Base-by-base conservation (phyloP, 2,329 filamentous ascomycete genomes). In the Trichoderma brevicompactum region DNA sequence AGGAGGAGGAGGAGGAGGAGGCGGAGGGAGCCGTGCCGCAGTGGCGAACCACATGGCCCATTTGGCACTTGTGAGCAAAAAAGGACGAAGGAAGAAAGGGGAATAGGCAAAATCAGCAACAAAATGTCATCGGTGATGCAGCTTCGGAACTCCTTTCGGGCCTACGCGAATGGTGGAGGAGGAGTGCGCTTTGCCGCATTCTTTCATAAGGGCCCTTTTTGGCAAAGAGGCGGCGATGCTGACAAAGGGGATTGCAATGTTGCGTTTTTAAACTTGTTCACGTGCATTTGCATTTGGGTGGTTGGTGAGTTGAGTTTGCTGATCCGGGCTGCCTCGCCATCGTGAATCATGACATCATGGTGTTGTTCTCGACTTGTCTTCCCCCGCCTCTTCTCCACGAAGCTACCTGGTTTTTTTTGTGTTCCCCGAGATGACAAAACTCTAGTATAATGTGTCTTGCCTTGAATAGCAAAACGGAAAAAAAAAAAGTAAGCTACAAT, bases 271-370 rank as follows among this genome's bases (percentile, higher is more conserved):
- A n/a, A n/a, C n/a, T 19, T 2, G 12, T 49, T 60, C 43, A 49
- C 43, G 56, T 60, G 56, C 34, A 1, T 38, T 28, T 28, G 23
- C 23, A 28, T 28, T 28, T n/a, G n/a, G n/a, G n/a, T n/a, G 23
- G 23, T 28, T 2, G 23, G 23, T 28, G 23, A 28, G 23, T 28
- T 28, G 23, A 28, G 8, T 10, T 59, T 5, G 19, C 23, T 60
- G 44, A 49, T 60, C n/a, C 43, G 28, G 56, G 34, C 56, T 40
- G 34, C 44, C 34, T 50, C 44, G 50, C 9, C 32, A 60, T 60
- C 44, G 56, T 60, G 56, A 60, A 50, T 2, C 44, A 60, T 60
- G 56, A 60, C 56, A 60, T 60, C 56, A 60, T 60, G 56, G 56
- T 60, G 56, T 50, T 50, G 34, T 41, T 55, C 36, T 55, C 36